These are phyloP conservation scores for Clarkia xantiana DNA, from an alignment of 345 rosid genomes.

Conservation along the genomic window DNA sequence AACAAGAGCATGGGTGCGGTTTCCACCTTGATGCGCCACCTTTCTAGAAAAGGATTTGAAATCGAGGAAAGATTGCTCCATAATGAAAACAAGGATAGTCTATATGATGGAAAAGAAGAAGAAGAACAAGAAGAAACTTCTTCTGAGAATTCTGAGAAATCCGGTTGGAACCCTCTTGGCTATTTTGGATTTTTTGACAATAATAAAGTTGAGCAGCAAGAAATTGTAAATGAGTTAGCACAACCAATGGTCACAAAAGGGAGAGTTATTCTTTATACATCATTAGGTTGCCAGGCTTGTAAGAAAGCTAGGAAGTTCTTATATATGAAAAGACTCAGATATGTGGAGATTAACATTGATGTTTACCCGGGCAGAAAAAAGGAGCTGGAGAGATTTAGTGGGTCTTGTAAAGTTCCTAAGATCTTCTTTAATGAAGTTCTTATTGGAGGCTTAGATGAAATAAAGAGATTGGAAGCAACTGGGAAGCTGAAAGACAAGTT, in stretches of 20 bases:
- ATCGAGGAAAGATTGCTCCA: conserved; percentile 8
- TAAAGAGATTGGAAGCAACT: conserved; percentile 42
- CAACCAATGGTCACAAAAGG: conserved; percentile 48
- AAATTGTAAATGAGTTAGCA: conserved; percentile 14
- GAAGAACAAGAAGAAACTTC: no score
- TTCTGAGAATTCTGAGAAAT: conserved; percentile 26
- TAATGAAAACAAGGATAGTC: conserved; percentile 7
- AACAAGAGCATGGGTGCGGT: conserved; percentile 60
- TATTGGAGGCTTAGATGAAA: conserved; percentile 50
- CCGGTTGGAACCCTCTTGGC: conserved; percentile 56
- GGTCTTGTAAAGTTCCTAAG: conserved; percentile 58
- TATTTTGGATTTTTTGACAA: conserved; percentile 21
- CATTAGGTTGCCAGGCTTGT: conserved; percentile 53
- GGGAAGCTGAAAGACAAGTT: conserved; percentile 66
- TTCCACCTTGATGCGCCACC: conserved; percentile 35
- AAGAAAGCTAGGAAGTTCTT: conserved; percentile 47
- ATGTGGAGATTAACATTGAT: conserved; percentile 68
- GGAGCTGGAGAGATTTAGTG: conserved; percentile 55
- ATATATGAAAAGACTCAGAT: conserved; percentile 48
- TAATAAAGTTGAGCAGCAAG: conserved; percentile 19
- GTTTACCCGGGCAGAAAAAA: conserved; percentile 54
- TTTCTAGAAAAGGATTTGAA: conserved; percentile 35
- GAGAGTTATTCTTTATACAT: conserved; percentile 53
- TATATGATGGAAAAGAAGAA: no score
- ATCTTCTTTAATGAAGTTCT: conserved; percentile 58